phyloP scores from a whole-genome alignment of 208 protist species.

The Giardia muris region DNA sequence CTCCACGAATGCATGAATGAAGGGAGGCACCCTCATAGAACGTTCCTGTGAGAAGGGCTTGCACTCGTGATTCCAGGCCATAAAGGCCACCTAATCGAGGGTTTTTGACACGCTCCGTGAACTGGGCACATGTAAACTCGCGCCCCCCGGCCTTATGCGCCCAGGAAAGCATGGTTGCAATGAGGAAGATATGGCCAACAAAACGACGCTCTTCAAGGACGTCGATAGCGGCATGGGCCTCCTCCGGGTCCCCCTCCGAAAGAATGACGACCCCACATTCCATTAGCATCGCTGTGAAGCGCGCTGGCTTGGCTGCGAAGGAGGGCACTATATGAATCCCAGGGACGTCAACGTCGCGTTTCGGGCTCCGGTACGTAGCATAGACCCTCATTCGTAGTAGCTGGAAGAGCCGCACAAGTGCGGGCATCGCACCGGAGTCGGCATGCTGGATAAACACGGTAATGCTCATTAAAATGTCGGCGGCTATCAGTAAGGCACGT shows the following conservation, averaged over 20 bases:
- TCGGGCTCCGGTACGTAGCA: background rate
- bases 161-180: background rate
- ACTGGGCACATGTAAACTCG: background rate
- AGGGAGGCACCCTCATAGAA: background rate
- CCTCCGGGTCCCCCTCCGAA: background rate
- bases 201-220: background rate
- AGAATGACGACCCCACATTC: background rate
- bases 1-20: background rate
- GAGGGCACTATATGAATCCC: background rate
- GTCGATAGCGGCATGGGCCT: background rate
- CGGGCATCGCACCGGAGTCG: background rate
- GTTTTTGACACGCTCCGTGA: background rate
- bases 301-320: background rate
- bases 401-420: background rate
- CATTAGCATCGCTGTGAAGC: background rate
- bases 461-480: background rate
- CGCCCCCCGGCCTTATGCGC: background rate
- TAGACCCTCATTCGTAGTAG: background rate
- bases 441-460: background rate
- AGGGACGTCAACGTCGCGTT: background rate
- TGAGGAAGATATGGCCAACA: background rate
- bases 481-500: no score
- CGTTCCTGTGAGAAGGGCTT: background rate
- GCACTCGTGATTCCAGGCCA: background rate
- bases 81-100: background rate